Evolutionary conservation across 1,139 yeast genomes (phyloP).

Genomic region (Barnettozyma hawaiiensis): DNA sequence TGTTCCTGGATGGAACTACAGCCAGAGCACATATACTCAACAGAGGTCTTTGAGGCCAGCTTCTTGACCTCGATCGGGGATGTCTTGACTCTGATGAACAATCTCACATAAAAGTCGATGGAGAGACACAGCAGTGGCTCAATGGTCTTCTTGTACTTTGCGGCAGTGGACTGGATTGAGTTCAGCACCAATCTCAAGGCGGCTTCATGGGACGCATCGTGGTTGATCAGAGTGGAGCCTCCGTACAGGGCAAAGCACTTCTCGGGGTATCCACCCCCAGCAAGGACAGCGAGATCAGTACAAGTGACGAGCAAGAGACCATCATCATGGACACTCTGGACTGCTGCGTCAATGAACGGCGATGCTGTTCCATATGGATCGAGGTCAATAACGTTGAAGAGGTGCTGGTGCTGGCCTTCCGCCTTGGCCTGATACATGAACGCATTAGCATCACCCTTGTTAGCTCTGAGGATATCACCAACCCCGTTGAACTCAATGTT

Average conservation of each 20-base stretch:
- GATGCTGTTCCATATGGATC: conserved; percentile 98
- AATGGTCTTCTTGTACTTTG: conserved; percentile 78
- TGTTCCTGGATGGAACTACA: conserved; percentile 74
- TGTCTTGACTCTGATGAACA: conserved; percentile 69
- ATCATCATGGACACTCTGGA: conserved; percentile 72
- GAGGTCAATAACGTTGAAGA: conserved; percentile 80
- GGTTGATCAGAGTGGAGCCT: conserved; percentile 66
- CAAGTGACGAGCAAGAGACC: conserved; percentile 88
- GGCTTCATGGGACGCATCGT: conserved; percentile 85
- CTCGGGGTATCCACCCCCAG: conserved; percentile 95
- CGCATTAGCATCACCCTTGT: conserved; percentile 83
- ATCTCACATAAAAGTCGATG: conserved; percentile 87
- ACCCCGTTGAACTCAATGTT: conserved; percentile 67
- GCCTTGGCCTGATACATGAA: conserved; percentile 57
- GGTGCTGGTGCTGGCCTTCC: conserved; percentile 34
- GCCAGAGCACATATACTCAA: conserved; percentile 80
- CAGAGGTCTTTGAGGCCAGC: conserved; percentile 66
- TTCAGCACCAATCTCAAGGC: conserved; percentile 81
- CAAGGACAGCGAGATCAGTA: conserved; percentile 92
- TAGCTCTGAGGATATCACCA: conserved; percentile 48
- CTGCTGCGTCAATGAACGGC: conserved; percentile 88
- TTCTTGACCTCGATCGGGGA: conserved; percentile 80
- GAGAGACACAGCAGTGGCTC: conserved; percentile 83
- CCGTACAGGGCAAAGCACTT: conserved; percentile 94
- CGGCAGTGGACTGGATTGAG: conserved; percentile 76